Percentiles rank a stretch among this genome's conserved stretches.
Conservation (phyloP, 176 grass and related monocot species). For the Triticum timopheevii region DNA sequence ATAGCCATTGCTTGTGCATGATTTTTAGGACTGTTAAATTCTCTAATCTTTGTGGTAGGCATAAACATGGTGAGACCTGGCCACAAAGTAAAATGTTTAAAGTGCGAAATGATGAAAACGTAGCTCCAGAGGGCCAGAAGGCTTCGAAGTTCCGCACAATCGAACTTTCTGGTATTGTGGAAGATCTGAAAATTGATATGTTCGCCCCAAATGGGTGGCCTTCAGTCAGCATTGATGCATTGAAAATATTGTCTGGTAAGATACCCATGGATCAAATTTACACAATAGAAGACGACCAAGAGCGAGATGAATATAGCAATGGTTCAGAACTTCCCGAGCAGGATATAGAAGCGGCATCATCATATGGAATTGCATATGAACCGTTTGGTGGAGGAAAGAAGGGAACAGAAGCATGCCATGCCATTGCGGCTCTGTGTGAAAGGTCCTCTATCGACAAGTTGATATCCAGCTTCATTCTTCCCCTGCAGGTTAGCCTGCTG, state of each 20-base stretch:
- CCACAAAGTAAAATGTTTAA: slow-evolving; percentile 66
- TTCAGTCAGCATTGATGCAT: slow-evolving; percentile 48
- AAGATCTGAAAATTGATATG: slow-evolving; percentile 54
- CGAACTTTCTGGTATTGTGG: slow-evolving; percentile 48
- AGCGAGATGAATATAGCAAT: slow-evolving; percentile 28
- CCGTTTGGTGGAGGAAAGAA: slow-evolving; percentile 77
- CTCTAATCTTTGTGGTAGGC: slow-evolving; percentile 36
- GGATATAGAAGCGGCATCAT: slow-evolving; percentile 31
- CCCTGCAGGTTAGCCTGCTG: slow-evolving; percentile 64
- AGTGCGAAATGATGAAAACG: slow-evolving; percentile 64
- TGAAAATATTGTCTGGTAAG: slow-evolving; percentile 76
- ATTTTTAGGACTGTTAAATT: slow-evolving; percentile 14
- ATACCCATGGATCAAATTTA: slow-evolving; percentile 59
- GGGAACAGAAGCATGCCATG: slow-evolving; percentile 78
- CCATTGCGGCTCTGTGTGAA: slow-evolving; percentile 88
- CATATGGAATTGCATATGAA: slow-evolving; percentile 79
- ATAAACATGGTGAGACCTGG: slow-evolving; percentile 49
- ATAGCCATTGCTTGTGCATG: slow-evolving; percentile 4
- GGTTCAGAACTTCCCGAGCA: slow-evolving; percentile 20
- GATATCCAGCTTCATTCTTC: slow-evolving; percentile 90
- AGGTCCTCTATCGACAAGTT: slow-evolving; percentile 80
- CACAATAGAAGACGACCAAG: slow-evolving; percentile 33
- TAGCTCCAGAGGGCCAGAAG: slow-evolving; percentile 53
- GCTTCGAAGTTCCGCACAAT: slow-evolving; percentile 58
- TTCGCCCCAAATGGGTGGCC: slow-evolving; percentile 69